Percentiles rank a stretch among this genome's conserved stretches.
Conservation (phyloP, 371 early-diverging fungal species). For the Mortierella polycephala region DNA sequence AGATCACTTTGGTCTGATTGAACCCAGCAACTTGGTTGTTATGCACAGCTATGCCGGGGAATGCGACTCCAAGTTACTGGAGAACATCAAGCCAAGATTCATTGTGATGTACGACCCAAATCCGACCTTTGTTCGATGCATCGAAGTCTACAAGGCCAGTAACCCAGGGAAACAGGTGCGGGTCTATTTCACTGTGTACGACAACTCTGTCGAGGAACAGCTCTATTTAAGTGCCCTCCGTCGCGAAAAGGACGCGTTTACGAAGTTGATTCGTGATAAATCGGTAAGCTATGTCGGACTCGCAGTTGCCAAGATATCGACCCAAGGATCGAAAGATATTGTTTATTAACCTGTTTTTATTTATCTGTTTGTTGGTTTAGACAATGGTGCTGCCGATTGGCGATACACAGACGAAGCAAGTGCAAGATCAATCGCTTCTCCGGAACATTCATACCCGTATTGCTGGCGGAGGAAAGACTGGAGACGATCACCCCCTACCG, state of each 20-base stretch:
- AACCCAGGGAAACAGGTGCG: conserved; percentile 67
- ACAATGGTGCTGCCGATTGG: conserved; percentile 56
- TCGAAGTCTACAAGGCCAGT: conserved; percentile 84
- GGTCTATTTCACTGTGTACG: conserved; percentile 93
- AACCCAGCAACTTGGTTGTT: conserved; percentile 56
- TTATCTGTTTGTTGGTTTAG: conserved; percentile 16
- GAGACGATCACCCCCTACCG: conserved; percentile 28
- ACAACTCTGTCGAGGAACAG: conserved; percentile 97
- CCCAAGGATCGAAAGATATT: not conserved
- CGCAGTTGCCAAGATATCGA: no score
- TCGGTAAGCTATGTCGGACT: conserved; percentile 61
- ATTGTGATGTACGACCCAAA: conserved; percentile 94
- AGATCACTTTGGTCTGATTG: conserved; percentile 55
- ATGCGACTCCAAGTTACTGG: conserved; percentile 64
- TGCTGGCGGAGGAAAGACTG: conserved; percentile 45
- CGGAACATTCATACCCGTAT: conserved; percentile 52
- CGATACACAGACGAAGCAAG: conserved; percentile 37
- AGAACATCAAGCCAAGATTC: conserved; percentile 78
- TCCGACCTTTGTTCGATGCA: conserved; percentile 84
- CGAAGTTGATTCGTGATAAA: conserved; percentile 91
- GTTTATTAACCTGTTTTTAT: not conserved
- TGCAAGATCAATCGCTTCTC: conserved; percentile 47
- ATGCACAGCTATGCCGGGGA: conserved; percentile 75
- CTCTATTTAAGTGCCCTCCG: conserved; percentile 85
- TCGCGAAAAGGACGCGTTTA: conserved; percentile 94